A percentile compares a stretch with the other conserved stretches of the same genome.
Conservation (phyloP, 2,329 filamentous ascomycete species). For the Colletotrichum truncatum region DNA sequence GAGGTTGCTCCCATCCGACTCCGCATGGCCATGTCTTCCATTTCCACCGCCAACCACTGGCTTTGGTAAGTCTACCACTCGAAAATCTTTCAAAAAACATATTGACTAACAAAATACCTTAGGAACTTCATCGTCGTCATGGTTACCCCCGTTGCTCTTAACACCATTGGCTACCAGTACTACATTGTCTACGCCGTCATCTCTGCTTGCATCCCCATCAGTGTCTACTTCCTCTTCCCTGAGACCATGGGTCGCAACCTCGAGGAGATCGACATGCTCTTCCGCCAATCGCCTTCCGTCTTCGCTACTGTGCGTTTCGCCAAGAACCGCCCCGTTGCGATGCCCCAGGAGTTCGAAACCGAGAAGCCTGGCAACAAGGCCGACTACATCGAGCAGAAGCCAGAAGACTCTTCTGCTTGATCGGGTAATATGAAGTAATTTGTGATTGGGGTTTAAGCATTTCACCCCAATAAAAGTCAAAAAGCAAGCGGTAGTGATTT, state of each 20-base stretch:
- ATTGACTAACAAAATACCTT: background rate
- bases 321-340: slow-evolving; percentile 42
- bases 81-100: background rate
- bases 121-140: slow-evolving; percentile 54
- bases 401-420: slow-evolving; percentile 25
- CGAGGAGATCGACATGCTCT: slow-evolving; percentile 55
- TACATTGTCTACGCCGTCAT: slow-evolving; percentile 60
- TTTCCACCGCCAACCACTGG: slow-evolving; percentile 65
- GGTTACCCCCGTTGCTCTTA: slow-evolving; percentile 56
- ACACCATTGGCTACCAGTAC: slow-evolving; percentile 60
- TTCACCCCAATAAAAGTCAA: background rate
- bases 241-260: slow-evolving; percentile 60
- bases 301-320: slow-evolving; percentile 47
- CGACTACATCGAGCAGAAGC: slow-evolving; percentile 32
- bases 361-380: slow-evolving; percentile 36
- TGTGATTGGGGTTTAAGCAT: background rate
- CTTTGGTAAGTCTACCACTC: slow-evolving; percentile 41
- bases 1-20: slow-evolving; percentile 63
- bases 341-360: slow-evolving; percentile 39
- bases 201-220: slow-evolving; percentile 52
- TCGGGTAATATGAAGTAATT: background rate
- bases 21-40: slow-evolving; percentile 62
- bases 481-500: slow-evolving; percentile 25
- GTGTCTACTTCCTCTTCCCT: slow-evolving; percentile 55
- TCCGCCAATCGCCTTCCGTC: slow-evolving; percentile 48